phyloP scores from a whole-genome alignment of 306 rosid genomes.

The Quercus berberidifolia region DNA sequence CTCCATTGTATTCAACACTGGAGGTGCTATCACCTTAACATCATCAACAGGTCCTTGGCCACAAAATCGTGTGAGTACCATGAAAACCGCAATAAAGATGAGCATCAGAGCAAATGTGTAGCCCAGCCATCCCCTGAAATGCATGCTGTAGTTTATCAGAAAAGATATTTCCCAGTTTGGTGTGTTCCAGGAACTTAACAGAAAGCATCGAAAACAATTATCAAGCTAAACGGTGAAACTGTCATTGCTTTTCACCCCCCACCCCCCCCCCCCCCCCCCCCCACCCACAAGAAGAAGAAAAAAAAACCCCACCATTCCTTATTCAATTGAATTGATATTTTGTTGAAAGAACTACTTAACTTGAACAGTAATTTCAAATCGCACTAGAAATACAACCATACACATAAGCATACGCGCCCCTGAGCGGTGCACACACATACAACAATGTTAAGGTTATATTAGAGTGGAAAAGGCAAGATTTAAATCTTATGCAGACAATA shows the following conservation, averaged over 20 bases:
- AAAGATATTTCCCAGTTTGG: slow-evolving; percentile 5
- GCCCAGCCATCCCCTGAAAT: slow-evolving; percentile 86
- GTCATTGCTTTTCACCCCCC: no score
- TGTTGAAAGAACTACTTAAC: not conserved
- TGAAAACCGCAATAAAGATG: slow-evolving; percentile 50
- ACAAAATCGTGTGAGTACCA: slow-evolving; percentile 56
- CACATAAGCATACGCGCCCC: not conserved
- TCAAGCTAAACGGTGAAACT: not conserved
- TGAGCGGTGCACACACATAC: not conserved
- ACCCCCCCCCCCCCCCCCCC: no score
- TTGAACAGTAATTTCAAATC: no score
- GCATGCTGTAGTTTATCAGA: slow-evolving; percentile 7
- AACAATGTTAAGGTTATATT: not conserved
- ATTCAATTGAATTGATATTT: not conserved
- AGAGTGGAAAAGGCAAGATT: not conserved
- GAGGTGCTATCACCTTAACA: slow-evolving; percentile 76
- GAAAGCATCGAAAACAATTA: not conserved
- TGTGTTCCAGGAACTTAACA: not conserved
- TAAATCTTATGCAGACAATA: not conserved
- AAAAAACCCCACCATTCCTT: not conserved
- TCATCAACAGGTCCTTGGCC: slow-evolving; percentile 53
- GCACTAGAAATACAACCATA: not conserved
- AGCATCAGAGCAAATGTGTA: slow-evolving; percentile 52
- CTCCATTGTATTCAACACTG: slow-evolving; percentile 85
- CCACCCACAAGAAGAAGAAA: not conserved